Percentiles rank a stretch among this genome's conserved stretches.
Conservation (phyloP, 257 asterid species). For the Leonotis leonurus region DNA sequence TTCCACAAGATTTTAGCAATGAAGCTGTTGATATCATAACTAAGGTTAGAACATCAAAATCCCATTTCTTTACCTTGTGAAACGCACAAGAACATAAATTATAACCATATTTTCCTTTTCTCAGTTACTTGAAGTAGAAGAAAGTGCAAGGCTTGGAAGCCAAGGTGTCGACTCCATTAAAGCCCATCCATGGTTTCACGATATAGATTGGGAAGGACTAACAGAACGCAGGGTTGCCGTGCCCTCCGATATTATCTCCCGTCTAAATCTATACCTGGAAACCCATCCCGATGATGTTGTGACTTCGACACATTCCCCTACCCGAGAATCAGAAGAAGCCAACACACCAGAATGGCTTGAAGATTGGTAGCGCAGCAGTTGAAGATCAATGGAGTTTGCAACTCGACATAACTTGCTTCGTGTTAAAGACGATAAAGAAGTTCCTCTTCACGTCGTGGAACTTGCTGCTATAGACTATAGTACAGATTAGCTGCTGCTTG, state of each 20-base stretch:
- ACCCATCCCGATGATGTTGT: slow-evolving; percentile 34
- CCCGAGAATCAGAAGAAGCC: slow-evolving; percentile 41
- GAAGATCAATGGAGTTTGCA: not conserved
- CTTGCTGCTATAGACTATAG: not conserved
- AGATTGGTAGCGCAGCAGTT: slow-evolving; percentile 49
- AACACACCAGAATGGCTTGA: slow-evolving; percentile 80
- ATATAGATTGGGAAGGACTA: slow-evolving; percentile 66
- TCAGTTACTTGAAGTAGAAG: slow-evolving; percentile 84
- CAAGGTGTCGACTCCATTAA: slow-evolving; percentile 59
- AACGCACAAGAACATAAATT: not conserved
- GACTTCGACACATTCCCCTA: slow-evolving; percentile 35
- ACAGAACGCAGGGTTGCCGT: slow-evolving; percentile 31
- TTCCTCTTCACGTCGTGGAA: not conserved
- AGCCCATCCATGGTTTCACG: slow-evolving; percentile 76
- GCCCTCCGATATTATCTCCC: slow-evolving; percentile 54
- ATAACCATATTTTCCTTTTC: slow-evolving; percentile 10
- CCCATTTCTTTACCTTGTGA: not conserved
- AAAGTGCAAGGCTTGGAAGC: slow-evolving; percentile 75
- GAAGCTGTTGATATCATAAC: slow-evolving; percentile 74
- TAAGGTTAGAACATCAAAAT: slow-evolving; percentile 45
- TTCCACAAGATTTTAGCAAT: slow-evolving; percentile 57
- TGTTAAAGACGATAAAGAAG: not conserved
- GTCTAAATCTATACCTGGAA: slow-evolving; percentile 53
- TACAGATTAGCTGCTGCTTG: slow-evolving; percentile 8
- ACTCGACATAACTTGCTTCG: not conserved